These are phyloP conservation scores for Senna tora DNA, from an alignment of 306 rosid genomes.

Conservation along the genomic window DNA sequence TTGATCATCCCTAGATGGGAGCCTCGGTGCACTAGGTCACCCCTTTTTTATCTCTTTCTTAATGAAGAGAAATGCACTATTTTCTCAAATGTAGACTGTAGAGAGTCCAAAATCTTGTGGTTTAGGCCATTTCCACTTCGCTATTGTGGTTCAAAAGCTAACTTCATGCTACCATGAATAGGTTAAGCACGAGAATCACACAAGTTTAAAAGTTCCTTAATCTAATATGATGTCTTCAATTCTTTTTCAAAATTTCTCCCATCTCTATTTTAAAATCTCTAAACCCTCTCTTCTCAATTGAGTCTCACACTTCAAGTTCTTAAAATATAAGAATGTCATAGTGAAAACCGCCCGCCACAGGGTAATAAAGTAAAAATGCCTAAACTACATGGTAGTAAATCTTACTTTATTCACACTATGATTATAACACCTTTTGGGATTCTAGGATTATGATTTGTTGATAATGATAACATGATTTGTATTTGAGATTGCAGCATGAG, in stretches of 20 bases:
- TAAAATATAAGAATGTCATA: too few species aligned
- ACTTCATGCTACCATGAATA: background rate
- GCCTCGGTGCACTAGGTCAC: too few species aligned
- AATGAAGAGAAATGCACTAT: too few species aligned
- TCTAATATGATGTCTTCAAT: background rate
- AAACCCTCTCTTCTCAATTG: background rate
- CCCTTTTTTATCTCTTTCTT: too few species aligned
- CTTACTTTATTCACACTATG: too few species aligned
- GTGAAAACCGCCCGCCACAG: too few species aligned
- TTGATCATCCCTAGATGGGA: too few species aligned
- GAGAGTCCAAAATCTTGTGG: too few species aligned
- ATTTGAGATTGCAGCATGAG: constrained; percentile 72
- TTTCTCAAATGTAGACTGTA: too few species aligned
- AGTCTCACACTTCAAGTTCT: too few species aligned
- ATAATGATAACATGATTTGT: constrained; percentile 16
- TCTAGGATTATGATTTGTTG: constrained; percentile 11
- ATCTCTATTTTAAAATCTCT: background rate
- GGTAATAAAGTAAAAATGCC: background rate
- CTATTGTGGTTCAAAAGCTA: background rate
- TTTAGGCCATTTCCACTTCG: background rate
- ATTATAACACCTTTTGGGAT: too few species aligned
- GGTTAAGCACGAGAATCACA: background rate
- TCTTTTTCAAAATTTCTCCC: background rate
- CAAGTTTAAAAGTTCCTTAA: background rate
- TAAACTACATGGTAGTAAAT: too few species aligned